Base-by-base conservation (phyloP, 106 monocot species). In the Dioscorea zingiberensis region DNA sequence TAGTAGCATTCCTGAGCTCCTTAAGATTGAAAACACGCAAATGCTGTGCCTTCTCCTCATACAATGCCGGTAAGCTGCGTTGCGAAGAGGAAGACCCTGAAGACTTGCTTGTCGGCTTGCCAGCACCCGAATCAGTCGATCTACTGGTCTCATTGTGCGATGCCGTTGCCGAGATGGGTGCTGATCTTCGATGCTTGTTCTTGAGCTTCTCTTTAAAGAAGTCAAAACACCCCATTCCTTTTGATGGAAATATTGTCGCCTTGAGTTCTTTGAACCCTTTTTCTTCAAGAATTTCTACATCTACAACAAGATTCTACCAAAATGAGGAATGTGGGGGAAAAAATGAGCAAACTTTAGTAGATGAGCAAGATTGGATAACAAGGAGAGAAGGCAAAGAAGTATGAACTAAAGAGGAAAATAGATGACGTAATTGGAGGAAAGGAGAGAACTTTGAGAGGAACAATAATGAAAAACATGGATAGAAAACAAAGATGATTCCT, bases 1-100 rank as follows among this genome's bases (percentile, higher is more conserved):
- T 66, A 27, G 73, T 73, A 3, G 65, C 65, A 22, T 66, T 65
- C 28, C 66, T 66, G 19, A 73, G 65, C 19, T 73, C 73, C 56
- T 59, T 66, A 19, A 59, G 18, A 1, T 58, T 21, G 15, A 73
- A 73, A 65, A 66, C 73, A 47, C 66, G 64, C 48, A 73, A 16
- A 13, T 73, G 45, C 2, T 59, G 64, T n/a, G 56, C 65, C 28
- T 49, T 73, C 66, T 66, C 66, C 58, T 66, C 58, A 23, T 59
- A 73, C 65, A 65, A 27, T 2, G 65, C 57, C 0, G 65, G 65
- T 16, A 73, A 21, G 73, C 65, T 65, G 27, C 48, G 65, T 0
- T n/a, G 47, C 0, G 73, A 73, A 25, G 58, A 25, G 15, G 47
- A 21, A 3, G 73, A 73, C 7, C 64, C 65, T 1, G 66, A 65